Conservation (phyloP, 2,329 filamentous ascomycete species). For the Chaetomium sp. region DNA sequence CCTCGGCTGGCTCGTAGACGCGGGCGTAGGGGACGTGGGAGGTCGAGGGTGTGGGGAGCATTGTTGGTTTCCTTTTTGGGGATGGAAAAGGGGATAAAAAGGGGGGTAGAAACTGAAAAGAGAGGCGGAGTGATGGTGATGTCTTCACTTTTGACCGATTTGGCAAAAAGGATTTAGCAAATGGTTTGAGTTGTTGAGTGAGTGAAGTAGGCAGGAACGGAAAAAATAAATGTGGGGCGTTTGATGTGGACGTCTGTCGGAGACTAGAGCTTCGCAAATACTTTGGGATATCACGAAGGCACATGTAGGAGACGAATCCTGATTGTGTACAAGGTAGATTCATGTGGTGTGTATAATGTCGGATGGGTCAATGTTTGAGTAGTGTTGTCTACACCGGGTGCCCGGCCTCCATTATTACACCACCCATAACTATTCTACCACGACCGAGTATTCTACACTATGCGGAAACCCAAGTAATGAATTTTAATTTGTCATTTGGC, state of each 20-base stretch:
- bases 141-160: conserved; percentile 22
- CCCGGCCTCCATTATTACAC: background rate
- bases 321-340: too few relatives aligned
- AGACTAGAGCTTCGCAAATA: too few relatives aligned
- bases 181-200: background rate
- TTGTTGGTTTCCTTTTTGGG: conserved; percentile 31
- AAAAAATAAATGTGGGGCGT: background rate
- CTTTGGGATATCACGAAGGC: too few relatives aligned
- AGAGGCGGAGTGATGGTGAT: conserved; percentile 10
- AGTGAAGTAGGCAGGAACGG: background rate
- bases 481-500: too few relatives aligned
- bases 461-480: too few relatives aligned
- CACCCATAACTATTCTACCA: background rate
- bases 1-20: conserved; percentile 92
- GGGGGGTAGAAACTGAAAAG: background rate
- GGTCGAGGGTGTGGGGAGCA: conserved; percentile 92
- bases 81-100: background rate
- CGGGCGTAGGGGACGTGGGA: conserved; percentile 82
- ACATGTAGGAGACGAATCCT: too few relatives aligned
- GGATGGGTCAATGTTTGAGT: too few relatives aligned
- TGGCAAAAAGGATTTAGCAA: background rate
- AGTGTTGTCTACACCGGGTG: too few relatives aligned
- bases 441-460: background rate
- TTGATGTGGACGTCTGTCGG: too few relatives aligned
- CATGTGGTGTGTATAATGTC: too few relatives aligned